These are phyloP conservation scores for Microthyrium microscopicum DNA, from an alignment of 2,329 filamentous ascomycete species.

Conservation along the genomic window DNA sequence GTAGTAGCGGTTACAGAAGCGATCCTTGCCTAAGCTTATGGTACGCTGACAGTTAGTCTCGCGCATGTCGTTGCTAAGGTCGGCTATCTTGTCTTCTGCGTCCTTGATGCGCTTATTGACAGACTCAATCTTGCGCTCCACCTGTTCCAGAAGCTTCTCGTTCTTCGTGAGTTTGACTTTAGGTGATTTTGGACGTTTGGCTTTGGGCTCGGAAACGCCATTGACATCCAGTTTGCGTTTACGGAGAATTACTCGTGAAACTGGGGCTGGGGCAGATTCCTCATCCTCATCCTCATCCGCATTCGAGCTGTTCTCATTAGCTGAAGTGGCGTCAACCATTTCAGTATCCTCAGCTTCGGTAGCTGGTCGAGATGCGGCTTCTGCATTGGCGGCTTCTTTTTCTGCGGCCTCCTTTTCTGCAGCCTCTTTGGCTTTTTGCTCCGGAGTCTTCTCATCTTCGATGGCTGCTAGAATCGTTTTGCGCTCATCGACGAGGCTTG, in stretches of 20 bases:
- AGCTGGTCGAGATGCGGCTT: too few species aligned
- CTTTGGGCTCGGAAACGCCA: too few species aligned
- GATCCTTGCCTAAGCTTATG: conserved; percentile 76
- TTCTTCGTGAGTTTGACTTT: conserved; percentile 45
- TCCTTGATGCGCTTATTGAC: conserved; percentile 65
- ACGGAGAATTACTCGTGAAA: too few species aligned
- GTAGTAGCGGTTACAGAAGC: conserved; percentile 97
- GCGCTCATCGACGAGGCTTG: conserved; percentile 52
- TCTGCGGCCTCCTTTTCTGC: too few species aligned
- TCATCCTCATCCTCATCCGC: too few species aligned
- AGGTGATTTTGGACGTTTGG: too few species aligned
- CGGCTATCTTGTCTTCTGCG: conserved; percentile 70
- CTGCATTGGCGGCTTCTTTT: conserved; percentile 40
- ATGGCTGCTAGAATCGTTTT: conserved; percentile 61
- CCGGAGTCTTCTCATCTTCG: conserved; percentile 44
- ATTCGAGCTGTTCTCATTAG: too few species aligned
- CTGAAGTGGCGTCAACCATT: too few species aligned
- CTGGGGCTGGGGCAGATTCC: too few species aligned
- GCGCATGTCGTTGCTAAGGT: conserved; percentile 79
- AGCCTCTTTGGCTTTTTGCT: conserved; percentile 52
- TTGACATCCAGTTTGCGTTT: too few species aligned
- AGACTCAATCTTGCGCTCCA: conserved; percentile 77
- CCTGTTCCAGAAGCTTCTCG: conserved; percentile 74
- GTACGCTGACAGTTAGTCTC: conserved; percentile 89
- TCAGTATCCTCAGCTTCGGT: too few species aligned